A percentile compares a stretch with the other conserved stretches of the same genome.
Evolutionary conservation across 495 filamentous ascomycete genomes (phyloP).

Genomic region (Tuber melanosporum): DNA sequence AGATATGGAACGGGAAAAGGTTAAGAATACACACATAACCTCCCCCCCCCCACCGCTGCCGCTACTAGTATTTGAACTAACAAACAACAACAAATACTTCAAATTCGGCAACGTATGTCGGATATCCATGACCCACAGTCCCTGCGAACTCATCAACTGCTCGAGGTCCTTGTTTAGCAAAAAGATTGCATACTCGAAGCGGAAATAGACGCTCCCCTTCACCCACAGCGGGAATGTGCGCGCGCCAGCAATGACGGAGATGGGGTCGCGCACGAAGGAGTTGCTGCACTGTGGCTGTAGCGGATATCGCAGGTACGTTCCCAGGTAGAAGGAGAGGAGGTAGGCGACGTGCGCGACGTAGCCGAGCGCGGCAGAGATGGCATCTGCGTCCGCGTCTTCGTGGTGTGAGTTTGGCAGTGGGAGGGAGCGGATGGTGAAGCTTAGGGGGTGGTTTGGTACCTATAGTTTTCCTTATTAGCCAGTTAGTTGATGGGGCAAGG

Average conservation of each 20-base stretch:
- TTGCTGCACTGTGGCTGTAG: conserved; percentile 63
- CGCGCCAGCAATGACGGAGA: conserved; percentile 45
- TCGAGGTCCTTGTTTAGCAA: conserved; percentile 91
- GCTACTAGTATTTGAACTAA: not conserved
- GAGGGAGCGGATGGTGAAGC: conserved; percentile 73
- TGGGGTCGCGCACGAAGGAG: conserved; percentile 71
- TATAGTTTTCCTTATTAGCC: not conserved
- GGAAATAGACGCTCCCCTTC: conserved; percentile 66
- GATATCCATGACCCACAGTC: conserved; percentile 72
- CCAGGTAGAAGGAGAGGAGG: conserved; percentile 75
- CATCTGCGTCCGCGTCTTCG: conserved; percentile 54
- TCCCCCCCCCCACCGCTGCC: not conserved
- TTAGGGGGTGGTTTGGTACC: conserved; percentile 66
- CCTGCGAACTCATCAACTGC: conserved; percentile 66
- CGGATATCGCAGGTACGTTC: conserved; percentile 71
- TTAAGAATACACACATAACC: not conserved
- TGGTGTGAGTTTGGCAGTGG: conserved; percentile 59
- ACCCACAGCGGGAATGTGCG: conserved; percentile 75
- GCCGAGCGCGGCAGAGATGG: conserved; percentile 74
- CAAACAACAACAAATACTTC: conserved; percentile 59
- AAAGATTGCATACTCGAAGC: conserved; percentile 94
- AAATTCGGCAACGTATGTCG: conserved; percentile 86
- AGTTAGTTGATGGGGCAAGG: not conserved
- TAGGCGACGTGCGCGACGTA: conserved; percentile 70
- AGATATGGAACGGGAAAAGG: not conserved